Conservation (phyloP, 495 filamentous ascomycete genomes). For the Aspergillus funiculosus region DNA sequence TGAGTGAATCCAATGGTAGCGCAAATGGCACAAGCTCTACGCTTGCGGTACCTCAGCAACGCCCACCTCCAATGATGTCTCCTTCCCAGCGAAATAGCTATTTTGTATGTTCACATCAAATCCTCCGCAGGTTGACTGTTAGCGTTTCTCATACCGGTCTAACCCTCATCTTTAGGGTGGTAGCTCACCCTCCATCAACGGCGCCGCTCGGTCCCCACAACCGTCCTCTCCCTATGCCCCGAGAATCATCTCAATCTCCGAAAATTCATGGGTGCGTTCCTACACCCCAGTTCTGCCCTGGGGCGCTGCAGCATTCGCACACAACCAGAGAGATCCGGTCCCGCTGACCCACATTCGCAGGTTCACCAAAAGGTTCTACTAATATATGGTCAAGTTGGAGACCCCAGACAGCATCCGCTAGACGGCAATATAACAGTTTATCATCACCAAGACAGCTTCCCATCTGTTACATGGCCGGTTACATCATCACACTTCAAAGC, state of each 20-base stretch:
- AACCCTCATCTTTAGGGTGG: constrained; percentile 25
- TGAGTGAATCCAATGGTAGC: constrained; percentile 39
- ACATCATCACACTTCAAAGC: constrained; percentile 84
- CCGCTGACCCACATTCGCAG: constrained; percentile 33
- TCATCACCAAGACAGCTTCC: constrained; percentile 79
- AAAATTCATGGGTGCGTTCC: constrained; percentile 82
- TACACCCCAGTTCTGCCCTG: constrained; percentile 12
- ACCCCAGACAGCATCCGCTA: constrained; percentile 59
- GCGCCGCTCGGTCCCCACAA: constrained; percentile 44
- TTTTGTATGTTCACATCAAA: constrained; percentile 40
- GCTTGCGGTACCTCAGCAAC: constrained; percentile 35
- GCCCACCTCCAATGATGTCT: constrained; percentile 35
- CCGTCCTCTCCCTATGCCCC: constrained; percentile 73
- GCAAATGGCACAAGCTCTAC: constrained; percentile 34
- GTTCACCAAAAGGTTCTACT: constrained; percentile 86
- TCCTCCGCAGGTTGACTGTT: neutral
- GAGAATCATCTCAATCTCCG: constrained; percentile 64
- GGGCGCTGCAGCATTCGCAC: neutral
- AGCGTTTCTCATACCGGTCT: constrained; percentile 3
- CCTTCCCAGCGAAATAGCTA: constrained; percentile 47
- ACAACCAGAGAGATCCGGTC: neutral
- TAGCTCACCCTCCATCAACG: constrained; percentile 47
- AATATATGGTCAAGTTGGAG: constrained; percentile 72
- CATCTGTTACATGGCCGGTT: constrained; percentile 76
- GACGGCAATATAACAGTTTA: constrained; percentile 76